Percentiles rank a stretch among this genome's conserved stretches.
These are phyloP conservation scores for Macadamia tetraphylla DNA, from an alignment of 164 flowering plant genomes.

Conservation along the genomic window DNA sequence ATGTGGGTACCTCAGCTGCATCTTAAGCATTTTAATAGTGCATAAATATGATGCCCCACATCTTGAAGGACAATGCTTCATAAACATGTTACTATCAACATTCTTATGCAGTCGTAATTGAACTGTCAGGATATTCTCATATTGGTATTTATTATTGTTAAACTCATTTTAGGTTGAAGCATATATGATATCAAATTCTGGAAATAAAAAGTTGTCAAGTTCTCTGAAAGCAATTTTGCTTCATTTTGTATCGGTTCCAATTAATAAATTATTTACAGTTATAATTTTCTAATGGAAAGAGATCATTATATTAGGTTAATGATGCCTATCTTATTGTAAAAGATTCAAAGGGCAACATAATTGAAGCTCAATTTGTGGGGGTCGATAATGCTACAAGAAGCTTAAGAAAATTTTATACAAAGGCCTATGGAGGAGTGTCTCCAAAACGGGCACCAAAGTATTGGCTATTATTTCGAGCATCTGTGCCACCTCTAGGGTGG, in stretches of 20 bases:
- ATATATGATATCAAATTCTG: background rate
- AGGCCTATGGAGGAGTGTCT: constrained; percentile 59
- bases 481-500: constrained; percentile 85
- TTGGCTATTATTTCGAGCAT: constrained; percentile 70
- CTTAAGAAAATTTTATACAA: constrained; percentile 52
- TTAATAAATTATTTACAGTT: background rate
- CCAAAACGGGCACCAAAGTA: constrained; percentile 42
- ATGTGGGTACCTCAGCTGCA: background rate
- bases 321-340: constrained; percentile 48
- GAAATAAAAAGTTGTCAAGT: background rate
- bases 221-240: background rate
- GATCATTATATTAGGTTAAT: constrained; percentile 43
- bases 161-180: background rate
- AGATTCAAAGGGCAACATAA: constrained; percentile 50
- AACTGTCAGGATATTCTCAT: background rate
- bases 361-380: constrained; percentile 50
- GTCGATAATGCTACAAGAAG: constrained; percentile 62
- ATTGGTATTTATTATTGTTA: background rate
- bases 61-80: too few species aligned
- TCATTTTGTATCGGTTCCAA: background rate
- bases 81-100: background rate
- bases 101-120: background rate
- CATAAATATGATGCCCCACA: too few species aligned
- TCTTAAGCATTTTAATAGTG: too few species aligned
- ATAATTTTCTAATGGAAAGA: background rate